A percentile compares a stretch with the other conserved stretches of the same genome.
Conservation (phyloP, 164 flowering plant genomes). For the Liriodendron chinense region DNA sequence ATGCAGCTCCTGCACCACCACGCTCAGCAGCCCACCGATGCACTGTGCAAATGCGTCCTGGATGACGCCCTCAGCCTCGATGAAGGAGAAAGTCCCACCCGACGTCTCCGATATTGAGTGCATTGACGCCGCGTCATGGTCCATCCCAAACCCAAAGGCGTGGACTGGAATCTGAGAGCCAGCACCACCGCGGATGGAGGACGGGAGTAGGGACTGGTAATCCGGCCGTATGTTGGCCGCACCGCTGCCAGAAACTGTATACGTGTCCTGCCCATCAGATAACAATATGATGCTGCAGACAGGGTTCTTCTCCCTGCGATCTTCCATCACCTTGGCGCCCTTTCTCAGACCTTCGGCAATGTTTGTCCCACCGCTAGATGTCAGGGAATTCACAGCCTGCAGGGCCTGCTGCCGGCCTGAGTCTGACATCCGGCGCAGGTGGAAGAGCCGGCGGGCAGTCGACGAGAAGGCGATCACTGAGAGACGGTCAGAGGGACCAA, state of each 20-base stretch:
- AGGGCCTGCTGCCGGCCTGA: slow-evolving; percentile 71
- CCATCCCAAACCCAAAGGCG: slow-evolving; percentile 89
- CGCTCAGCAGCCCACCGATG: slow-evolving; percentile 91
- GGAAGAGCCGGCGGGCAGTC: slow-evolving; percentile 80
- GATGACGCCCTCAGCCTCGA: slow-evolving; percentile 77
- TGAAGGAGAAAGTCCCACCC: slow-evolving; percentile 95
- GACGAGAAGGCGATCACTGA: slow-evolving; percentile 93
- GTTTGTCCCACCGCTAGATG: slow-evolving; percentile 86
- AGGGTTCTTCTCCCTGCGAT: slow-evolving; percentile 74
- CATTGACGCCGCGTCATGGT: slow-evolving; percentile 88
- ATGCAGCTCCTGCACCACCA: slow-evolving; percentile 68
- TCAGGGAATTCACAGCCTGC: slow-evolving; percentile 72
- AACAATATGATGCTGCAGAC: slow-evolving; percentile 80
- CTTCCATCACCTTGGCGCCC: slow-evolving; percentile 75
- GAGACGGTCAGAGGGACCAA: slow-evolving; percentile 83
- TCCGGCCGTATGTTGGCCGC: slow-evolving; percentile 27
- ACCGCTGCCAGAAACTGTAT: slow-evolving; percentile 35
- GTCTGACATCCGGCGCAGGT: slow-evolving; percentile 77
- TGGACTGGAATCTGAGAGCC: slow-evolving; percentile 76
- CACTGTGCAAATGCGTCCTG: slow-evolving; percentile 99
- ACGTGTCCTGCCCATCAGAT: slow-evolving; percentile 96
- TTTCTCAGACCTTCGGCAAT: slow-evolving; percentile 87
- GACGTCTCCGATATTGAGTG: slow-evolving; percentile 83
- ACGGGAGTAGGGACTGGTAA: slow-evolving; percentile 63
- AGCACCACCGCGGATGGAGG: slow-evolving; percentile 31